Evolutionary conservation across 208 protist species (phyloP).

Genomic region (Novymonas esmeraldas): DNA sequence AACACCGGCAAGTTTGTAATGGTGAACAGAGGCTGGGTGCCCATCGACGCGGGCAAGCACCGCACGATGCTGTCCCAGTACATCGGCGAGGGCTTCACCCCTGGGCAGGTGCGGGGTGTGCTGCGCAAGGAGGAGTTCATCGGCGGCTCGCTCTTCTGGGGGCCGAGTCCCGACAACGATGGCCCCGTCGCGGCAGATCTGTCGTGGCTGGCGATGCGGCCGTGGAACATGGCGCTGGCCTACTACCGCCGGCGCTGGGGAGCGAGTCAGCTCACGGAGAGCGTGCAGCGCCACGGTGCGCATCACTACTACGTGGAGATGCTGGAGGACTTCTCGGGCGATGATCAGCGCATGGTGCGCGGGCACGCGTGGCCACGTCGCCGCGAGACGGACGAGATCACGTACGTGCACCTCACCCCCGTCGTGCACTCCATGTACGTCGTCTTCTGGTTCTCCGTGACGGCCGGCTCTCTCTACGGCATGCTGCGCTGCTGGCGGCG

Average conservation of each 20-base stretch:
- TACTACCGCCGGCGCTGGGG: conserved; percentile 84
- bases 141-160: conserved; percentile 51
- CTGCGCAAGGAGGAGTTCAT: conserved; percentile 81
- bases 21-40: conserved; percentile 90
- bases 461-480: conserved; percentile 77
- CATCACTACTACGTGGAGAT: conserved; percentile 89
- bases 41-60: conserved; percentile 87
- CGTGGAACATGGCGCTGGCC: conserved; percentile 70
- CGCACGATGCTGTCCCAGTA: conserved; percentile 83
- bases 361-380: conserved; percentile 78
- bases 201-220: conserved; percentile 79
- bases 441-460: conserved; percentile 85
- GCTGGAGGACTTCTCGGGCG: conserved; percentile 87
- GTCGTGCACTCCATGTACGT: conserved; percentile 90
- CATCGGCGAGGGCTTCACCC: conserved; percentile 79
- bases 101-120: conserved; percentile 56
- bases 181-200: conserved; percentile 74
- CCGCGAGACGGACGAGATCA: conserved; percentile 77
- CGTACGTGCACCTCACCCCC: conserved; percentile 84
- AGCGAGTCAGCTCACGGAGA: conserved; percentile 23
- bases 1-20: conserved; percentile 69
- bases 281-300: conserved; percentile 51
- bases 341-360: conserved; percentile 86
- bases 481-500: conserved; percentile 76
- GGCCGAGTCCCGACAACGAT: conserved; percentile 65